These are phyloP conservation scores for Spirogloea muscicola DNA, from an alignment of 139 green algal species.

Conservation along the genomic window DNA sequence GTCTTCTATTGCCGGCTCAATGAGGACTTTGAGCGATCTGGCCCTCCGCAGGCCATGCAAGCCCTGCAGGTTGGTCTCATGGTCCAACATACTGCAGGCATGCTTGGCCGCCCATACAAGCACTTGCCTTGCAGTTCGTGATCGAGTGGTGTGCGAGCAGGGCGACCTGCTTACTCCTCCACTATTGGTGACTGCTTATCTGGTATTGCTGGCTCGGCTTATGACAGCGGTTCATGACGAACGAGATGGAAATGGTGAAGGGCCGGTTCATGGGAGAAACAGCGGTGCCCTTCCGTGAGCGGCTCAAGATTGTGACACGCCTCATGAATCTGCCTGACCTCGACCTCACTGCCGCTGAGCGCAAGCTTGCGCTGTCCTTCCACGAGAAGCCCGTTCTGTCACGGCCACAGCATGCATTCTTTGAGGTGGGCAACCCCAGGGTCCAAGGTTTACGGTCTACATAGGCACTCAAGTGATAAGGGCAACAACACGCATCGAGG, in stretches of 20 bases:
- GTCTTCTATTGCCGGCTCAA: constrained; percentile 1
- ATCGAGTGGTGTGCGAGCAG: neutral
- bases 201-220: neutral
- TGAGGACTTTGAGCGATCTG: constrained; percentile 3
- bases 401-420: constrained; percentile 33
- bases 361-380: neutral
- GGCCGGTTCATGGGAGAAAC: neutral
- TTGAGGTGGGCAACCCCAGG: no score
- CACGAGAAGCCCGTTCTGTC: constrained; percentile 37
- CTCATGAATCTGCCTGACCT: constrained; percentile 4
- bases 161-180: neutral
- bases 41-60: neutral
- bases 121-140: neutral
- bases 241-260: constrained; percentile 3
- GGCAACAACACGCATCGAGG: no score
- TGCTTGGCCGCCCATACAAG: neutral
- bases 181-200: neutral
- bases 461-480: no score
- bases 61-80: neutral
- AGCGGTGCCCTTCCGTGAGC: neutral
- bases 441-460: no score
- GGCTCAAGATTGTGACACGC: neutral
- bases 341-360: neutral
- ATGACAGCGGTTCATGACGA: constrained; percentile 1
- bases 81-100: neutral